Evolutionary conservation across 495 filamentous ascomycete genomes (phyloP).

Genomic region (Neurospora hispaniola): DNA sequence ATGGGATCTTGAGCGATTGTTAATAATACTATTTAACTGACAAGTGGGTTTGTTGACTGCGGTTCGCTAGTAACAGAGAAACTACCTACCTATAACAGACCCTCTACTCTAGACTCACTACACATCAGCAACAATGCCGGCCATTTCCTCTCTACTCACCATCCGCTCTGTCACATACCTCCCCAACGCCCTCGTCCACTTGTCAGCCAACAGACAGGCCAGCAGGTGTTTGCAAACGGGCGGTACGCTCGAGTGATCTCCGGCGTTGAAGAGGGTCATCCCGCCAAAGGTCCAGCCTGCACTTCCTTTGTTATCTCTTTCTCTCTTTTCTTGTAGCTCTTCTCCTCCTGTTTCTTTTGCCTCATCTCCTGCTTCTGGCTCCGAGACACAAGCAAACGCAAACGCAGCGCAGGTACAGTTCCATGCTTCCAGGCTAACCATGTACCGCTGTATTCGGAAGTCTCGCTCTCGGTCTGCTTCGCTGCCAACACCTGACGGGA

Average conservation of each 20-base stretch:
- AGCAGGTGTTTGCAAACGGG: conserved; percentile 86
- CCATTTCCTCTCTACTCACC: conserved; percentile 57
- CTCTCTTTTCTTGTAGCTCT: neutral
- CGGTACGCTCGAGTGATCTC: conserved; percentile 7
- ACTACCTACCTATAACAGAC: neutral
- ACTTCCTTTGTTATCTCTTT: neutral
- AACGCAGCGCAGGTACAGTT: conserved; percentile 84
- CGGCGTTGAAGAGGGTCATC: conserved; percentile 19
- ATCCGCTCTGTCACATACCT: conserved; percentile 41
- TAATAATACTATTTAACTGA: neutral
- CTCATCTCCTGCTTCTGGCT: neutral
- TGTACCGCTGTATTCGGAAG: conserved; percentile 36
- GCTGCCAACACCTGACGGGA: neutral
- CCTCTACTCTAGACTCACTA: conserved; percentile 15
- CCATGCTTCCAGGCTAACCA: conserved; percentile 68
- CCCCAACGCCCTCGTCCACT: conserved; percentile 47
- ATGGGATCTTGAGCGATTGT: neutral
- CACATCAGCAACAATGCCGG: conserved; percentile 64
- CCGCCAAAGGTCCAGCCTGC: conserved; percentile 30
- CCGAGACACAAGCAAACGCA: conserved; percentile 53
- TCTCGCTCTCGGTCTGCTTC: neutral
- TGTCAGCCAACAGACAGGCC: conserved; percentile 67
- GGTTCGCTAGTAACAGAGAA: neutral
- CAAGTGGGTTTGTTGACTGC: neutral
- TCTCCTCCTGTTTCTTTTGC: neutral